Evolutionary conservation across 805 yeast genomes (phyloP).

Genomic region (Yarrowia sp.): DNA sequence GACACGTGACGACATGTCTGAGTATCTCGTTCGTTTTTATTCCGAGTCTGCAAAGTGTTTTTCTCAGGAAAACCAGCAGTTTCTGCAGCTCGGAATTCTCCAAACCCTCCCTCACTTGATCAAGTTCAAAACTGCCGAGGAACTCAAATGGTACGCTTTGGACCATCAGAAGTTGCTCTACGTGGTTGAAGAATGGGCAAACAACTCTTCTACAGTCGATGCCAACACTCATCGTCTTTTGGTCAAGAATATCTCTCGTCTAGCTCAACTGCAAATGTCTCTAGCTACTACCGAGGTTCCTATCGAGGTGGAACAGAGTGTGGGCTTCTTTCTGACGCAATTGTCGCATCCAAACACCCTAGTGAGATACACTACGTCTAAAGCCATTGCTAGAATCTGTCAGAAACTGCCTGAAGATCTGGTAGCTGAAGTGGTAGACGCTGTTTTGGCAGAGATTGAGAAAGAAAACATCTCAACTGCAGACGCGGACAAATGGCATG

Average conservation of each 20-base stretch:
- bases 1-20: constrained; percentile 57
- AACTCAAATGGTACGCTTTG: constrained; percentile 38
- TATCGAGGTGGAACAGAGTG: constrained; percentile 18
- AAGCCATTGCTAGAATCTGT: constrained; percentile 63
- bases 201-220: neutral
- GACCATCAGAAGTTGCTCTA: constrained; percentile 28
- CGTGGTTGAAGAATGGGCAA: constrained; percentile 23
- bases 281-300: constrained; percentile 8
- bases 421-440: constrained; percentile 48
- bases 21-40: constrained; percentile 48
- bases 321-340: constrained; percentile 18
- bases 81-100: constrained; percentile 48
- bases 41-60: neutral
- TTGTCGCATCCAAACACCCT: constrained; percentile 39
- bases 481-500: constrained; percentile 57
- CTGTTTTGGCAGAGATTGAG: constrained; percentile 46
- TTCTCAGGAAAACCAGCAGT: neutral
- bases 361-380: constrained; percentile 71
- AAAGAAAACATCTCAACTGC: constrained; percentile 40
- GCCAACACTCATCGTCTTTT: constrained; percentile 21
- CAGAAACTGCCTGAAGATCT: constrained; percentile 46
- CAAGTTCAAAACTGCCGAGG: constrained; percentile 12
- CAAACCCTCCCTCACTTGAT: constrained; percentile 48
- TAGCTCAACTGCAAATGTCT: constrained; percentile 18
- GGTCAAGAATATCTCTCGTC: constrained; percentile 20